Percentiles rank a stretch among this genome's conserved stretches.
These are phyloP conservation scores for Saccharomyces hybrid DNA, from an alignment of 1,139 yeast genomes.

Conservation along the genomic window DNA sequence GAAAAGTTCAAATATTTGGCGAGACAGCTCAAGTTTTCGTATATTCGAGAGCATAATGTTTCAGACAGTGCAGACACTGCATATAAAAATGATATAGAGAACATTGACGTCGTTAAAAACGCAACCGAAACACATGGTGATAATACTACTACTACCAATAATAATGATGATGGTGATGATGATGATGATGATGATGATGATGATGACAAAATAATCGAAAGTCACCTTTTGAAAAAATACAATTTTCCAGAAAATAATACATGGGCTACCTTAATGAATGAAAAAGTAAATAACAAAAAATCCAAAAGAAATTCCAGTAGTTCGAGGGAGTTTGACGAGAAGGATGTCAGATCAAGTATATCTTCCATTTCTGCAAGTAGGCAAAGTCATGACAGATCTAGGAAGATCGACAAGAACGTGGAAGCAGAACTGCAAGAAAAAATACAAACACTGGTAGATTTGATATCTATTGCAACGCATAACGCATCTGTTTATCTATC, in stretches of 20 bases:
- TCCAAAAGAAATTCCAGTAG: slow-evolving; percentile 2
- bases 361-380: neutral
- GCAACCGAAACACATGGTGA: slow-evolving; percentile 9
- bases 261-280: slow-evolving; percentile 29
- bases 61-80: slow-evolving; percentile 7
- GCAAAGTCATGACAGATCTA: slow-evolving; percentile 5
- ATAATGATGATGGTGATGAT: slow-evolving; percentile 13
- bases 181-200: slow-evolving; percentile 9
- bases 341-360: slow-evolving; percentile 12
- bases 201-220: neutral
- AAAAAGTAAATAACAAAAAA: slow-evolving; percentile 12
- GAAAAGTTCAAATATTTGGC: slow-evolving; percentile 30
- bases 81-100: slow-evolving; percentile 6
- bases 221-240: slow-evolving; percentile 23
- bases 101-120: slow-evolving; percentile 5
- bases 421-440: slow-evolving; percentile 11
- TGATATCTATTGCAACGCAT: slow-evolving; percentile 27
- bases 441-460: slow-evolving; percentile 19
- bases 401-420: slow-evolving; percentile 1
- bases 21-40: slow-evolving; percentile 29
- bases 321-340: slow-evolving; percentile 12
- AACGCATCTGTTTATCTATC: slow-evolving; percentile 30
- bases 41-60: slow-evolving; percentile 15
- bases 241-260: slow-evolving; percentile 30
- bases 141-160: neutral